Conservation (phyloP, 768 basidiomycete genomes). For the Lactarius sp. region DNA sequence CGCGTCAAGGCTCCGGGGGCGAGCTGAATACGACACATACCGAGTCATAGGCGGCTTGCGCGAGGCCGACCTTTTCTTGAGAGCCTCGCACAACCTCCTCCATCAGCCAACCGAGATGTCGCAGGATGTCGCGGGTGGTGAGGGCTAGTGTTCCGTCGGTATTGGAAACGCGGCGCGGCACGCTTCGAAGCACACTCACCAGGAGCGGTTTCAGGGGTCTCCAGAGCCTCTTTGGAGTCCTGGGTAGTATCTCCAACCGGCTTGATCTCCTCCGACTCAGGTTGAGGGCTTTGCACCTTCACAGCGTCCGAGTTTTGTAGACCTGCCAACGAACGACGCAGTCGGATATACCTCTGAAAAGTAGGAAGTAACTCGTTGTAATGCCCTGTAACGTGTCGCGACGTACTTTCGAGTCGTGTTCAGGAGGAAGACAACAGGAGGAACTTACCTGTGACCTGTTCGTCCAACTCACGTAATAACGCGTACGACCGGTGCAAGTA, state of each 20-base stretch:
- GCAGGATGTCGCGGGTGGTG: slow-evolving; percentile 14
- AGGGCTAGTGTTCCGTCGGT: not conserved
- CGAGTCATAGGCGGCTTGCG: slow-evolving; percentile 25
- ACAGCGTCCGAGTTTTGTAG: not conserved
- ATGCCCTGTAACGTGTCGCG: slow-evolving; percentile 3
- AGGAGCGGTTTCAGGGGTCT: not conserved
- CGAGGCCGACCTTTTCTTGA: slow-evolving; percentile 26
- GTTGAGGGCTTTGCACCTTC: not conserved
- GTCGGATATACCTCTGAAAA: slow-evolving; percentile 16
- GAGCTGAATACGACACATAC: slow-evolving; percentile 8
- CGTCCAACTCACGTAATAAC: slow-evolving; percentile 22
- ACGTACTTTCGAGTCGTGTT: not conserved
- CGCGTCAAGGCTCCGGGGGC: not conserved
- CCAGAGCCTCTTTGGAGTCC: not conserved
- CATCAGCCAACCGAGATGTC: slow-evolving; percentile 20
- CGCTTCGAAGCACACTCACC: not conserved
- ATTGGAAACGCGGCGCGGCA: not conserved
- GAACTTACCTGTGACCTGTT: slow-evolving; percentile 20
- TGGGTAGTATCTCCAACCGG: not conserved
- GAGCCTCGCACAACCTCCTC: slow-evolving; percentile 24
- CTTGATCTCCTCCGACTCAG: not conserved
- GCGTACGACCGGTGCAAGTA: slow-evolving; percentile 24
- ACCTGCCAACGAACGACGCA: slow-evolving; percentile 14
- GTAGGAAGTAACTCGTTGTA: slow-evolving; percentile 18
- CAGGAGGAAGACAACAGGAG: not conserved